phyloP scores from a whole-genome alignment of 805 yeast species.

The Saccharomycopsis amapae region DNA sequence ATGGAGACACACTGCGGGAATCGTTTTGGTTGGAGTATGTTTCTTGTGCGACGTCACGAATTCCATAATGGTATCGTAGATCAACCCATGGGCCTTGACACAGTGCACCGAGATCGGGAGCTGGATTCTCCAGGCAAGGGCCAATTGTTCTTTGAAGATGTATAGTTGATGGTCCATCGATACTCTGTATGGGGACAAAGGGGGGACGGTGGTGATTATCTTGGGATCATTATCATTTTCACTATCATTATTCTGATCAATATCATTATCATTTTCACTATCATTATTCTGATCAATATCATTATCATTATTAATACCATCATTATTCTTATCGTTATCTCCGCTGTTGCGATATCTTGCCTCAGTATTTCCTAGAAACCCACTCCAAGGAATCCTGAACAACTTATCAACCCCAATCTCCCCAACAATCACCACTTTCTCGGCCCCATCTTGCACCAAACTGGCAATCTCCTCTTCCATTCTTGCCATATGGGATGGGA shows the following conservation, averaged over 20 bases:
- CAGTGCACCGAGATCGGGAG: slow-evolving; percentile 73
- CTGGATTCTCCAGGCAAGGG: slow-evolving; percentile 41
- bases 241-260: slow-evolving; percentile 1
- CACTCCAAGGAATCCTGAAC: slow-evolving; percentile 58
- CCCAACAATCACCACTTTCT: slow-evolving; percentile 47
- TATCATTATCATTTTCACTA: background rate
- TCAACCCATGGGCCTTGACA: slow-evolving; percentile 67
- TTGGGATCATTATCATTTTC: too few species aligned
- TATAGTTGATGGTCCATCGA: slow-evolving; percentile 55
- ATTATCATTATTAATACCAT: too few species aligned
- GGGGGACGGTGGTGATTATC: too few species aligned
- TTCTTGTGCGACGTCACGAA: slow-evolving; percentile 7
- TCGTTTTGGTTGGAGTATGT: slow-evolving; percentile 22
- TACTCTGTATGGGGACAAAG: slow-evolving; percentile 45
- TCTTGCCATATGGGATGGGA: slow-evolving; percentile 8
- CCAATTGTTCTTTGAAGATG: slow-evolving; percentile 45
- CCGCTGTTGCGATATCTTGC: background rate
- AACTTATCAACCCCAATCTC: slow-evolving; percentile 87
- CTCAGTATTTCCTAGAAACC: slow-evolving; percentile 39
- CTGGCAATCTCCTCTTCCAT: background rate
- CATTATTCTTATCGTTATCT: too few species aligned
- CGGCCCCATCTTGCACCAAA: too few species aligned
- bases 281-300: too few species aligned
- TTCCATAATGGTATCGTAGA: slow-evolving; percentile 39
- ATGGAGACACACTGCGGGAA: slow-evolving; percentile 50